Evolutionary conservation across 2,329 filamentous ascomycete species (phyloP).

Genomic region (Alternaria sp.): DNA sequence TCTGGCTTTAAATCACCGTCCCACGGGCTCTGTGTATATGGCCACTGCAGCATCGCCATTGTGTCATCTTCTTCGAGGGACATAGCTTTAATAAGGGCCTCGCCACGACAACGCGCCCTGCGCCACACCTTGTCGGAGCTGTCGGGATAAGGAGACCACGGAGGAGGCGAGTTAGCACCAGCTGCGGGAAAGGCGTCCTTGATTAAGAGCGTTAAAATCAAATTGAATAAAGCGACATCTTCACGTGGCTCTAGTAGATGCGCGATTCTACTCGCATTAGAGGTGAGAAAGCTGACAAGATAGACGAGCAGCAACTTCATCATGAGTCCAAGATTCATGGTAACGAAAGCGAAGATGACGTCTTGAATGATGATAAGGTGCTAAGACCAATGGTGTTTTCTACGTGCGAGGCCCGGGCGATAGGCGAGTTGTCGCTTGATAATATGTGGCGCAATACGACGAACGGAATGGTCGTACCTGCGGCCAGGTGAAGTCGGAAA

Average conservation of each 20-base stretch:
- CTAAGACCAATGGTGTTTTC: too few species aligned
- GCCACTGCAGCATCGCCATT: slow-evolving; percentile 5
- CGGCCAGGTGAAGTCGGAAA: background rate
- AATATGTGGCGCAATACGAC: background rate
- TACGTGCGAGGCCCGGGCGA: too few species aligned
- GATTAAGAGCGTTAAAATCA: background rate
- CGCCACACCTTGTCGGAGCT: slow-evolving; percentile 3
- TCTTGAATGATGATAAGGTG: background rate
- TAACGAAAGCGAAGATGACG: background rate
- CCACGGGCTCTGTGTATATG: slow-evolving; percentile 16
- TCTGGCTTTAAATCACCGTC: slow-evolving; percentile 14
- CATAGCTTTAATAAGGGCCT: slow-evolving; percentile 16
- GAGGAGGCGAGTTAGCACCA: background rate
- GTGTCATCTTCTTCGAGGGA: slow-evolving; percentile 14
- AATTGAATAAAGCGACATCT: background rate
- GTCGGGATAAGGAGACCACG: too few species aligned
- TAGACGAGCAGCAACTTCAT: background rate
- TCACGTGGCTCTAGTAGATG: background rate
- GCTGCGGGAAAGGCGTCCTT: background rate
- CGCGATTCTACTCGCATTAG: background rate
- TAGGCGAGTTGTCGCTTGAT: too few species aligned
- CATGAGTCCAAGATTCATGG: background rate
- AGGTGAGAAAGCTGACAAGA: background rate
- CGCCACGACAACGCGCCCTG: slow-evolving; percentile 18
- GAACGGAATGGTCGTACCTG: background rate